A percentile compares a stretch with the other conserved stretches of the same genome.
Conservation (phyloP, 495 filamentous ascomycete species). For the Cercophora samala region DNA sequence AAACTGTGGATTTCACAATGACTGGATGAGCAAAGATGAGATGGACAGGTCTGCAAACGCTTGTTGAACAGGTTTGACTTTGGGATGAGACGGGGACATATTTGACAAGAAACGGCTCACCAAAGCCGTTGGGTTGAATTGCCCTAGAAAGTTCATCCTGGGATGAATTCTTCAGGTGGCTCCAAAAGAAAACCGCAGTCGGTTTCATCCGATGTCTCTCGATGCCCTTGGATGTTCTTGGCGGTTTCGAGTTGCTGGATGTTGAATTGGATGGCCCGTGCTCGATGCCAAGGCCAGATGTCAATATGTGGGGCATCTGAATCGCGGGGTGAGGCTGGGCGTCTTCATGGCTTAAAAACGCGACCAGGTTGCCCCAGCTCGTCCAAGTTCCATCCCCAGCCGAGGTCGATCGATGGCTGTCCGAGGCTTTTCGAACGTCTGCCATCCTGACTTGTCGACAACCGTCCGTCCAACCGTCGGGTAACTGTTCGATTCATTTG, state of each 20-base stretch:
- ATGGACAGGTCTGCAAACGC: no score
- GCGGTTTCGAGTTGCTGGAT: slow-evolving; percentile 7
- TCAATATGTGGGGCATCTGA: not conserved
- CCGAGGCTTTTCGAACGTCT: slow-evolving; percentile 4
- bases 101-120: no score
- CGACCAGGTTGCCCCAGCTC: not conserved
- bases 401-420: slow-evolving; percentile 9
- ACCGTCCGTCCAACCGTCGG: not conserved
- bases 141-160: not conserved
- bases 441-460: not conserved
- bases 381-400: slow-evolving; percentile 5
- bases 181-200: not conserved
- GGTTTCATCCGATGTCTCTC: not conserved
- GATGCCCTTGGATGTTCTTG: slow-evolving; percentile 7
- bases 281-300: slow-evolving; percentile 3
- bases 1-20: no score
- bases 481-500: not conserved
- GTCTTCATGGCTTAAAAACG: not conserved
- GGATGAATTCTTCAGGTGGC: not conserved
- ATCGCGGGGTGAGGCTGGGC: slow-evolving; percentile 18
- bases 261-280: not conserved
- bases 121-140: not conserved
- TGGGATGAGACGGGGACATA: no score
- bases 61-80: no score
- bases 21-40: no score